These are phyloP conservation scores for Oryza glumipatula DNA, from an alignment of 176 grass and related monocot genomes.

Conservation along the genomic window DNA sequence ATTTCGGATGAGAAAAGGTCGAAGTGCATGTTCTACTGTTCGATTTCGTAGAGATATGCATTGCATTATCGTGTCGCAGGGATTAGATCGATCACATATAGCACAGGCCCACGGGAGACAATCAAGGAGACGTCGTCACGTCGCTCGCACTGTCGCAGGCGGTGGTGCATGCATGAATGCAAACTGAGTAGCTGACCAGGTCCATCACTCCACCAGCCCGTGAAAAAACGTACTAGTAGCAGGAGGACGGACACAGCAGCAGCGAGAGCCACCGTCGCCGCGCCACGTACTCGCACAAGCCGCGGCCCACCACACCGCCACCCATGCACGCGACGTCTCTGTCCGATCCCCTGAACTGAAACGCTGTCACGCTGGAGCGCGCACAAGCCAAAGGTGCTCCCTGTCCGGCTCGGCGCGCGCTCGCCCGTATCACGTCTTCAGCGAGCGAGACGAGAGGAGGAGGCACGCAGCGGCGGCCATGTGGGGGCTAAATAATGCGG, in stretches of 20 bases:
- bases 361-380: not conserved
- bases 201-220: not conserved
- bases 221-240: not conserved
- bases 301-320: not conserved
- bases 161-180: not conserved
- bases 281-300: too few relatives aligned
- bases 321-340: not conserved
- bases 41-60: not conserved
- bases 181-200: not conserved
- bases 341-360: not conserved
- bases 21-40: not conserved
- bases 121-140: not conserved
- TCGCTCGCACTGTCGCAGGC: not conserved
- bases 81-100: not conserved
- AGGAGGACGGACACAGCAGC: not conserved
- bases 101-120: not conserved
- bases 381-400: not conserved
- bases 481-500: slow-evolving; percentile 43
- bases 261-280: not conserved
- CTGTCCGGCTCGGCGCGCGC: too few relatives aligned
- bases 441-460: not conserved
- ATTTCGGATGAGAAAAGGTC: not conserved
- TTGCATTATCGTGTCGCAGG: not conserved
- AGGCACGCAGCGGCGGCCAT: not conserved
- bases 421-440: not conserved